Evolutionary conservation across 106 monocot genomes (phyloP), one percentile per base, ranked within the genome.

Genomic region (Xerophyta viscosa): DNA sequence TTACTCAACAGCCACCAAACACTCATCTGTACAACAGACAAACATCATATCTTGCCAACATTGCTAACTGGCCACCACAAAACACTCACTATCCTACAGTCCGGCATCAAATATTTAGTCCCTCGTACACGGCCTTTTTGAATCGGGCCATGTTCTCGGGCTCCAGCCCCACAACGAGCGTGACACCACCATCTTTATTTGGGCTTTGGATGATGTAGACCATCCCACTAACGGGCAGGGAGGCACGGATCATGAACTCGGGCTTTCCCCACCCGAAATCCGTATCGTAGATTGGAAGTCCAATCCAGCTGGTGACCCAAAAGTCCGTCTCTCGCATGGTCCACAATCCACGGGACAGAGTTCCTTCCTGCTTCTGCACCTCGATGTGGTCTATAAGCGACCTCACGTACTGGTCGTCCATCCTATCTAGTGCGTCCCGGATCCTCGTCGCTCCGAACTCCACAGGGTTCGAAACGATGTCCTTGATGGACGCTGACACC

Each of bases 181-280:
- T 55, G 1, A 79, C 14, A 20, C 49, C 69, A 4, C 54, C 61
- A 29, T 65, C 69, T 2, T 52, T 54, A 0, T 22, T 59, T 9
- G 73, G 60, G 21, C 20, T 56, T 18, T 33, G 43, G 41, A 54
- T 31, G 48, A 79, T 30, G 48, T 69, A 73, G 3, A 69, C 50
- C 36, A 73, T 29, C 24, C 81, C 76, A 24, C 52, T 30, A 27
- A 33, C 46, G 7, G 44, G 56, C 57, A 75, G 6, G 0, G 37
- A 9, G 11, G 73, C 82, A 18, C 52, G 54, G 17, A 71, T 56
- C 63, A 81, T 60, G 63, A 64, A 64, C 52, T 6, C 52, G 1
- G 83, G 70, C 41, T 44, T 52, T 13, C 83, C 83, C 78, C 78
- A 78, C 20, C 83, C 83, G 29, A 83, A 83, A 49, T 83, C 74